These are phyloP conservation scores for Nitzschia sp. DNA, from an alignment of 108 stramenopile species.

Conservation along the genomic window DNA sequence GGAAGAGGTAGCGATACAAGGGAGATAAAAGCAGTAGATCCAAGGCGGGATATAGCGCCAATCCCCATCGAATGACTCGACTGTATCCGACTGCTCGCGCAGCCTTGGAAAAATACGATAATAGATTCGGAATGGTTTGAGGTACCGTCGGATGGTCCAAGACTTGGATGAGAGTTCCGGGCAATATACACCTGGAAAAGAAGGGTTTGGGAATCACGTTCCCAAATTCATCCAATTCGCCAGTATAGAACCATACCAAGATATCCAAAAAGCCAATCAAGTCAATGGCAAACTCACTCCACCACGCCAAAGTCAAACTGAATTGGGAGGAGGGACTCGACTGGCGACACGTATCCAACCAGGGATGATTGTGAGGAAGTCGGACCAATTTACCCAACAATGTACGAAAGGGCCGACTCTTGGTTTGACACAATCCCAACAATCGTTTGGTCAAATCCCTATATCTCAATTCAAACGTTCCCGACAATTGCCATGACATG, in stretches of 20 bases:
- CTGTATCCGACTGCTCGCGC: constrained; percentile 46
- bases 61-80: constrained; percentile 54
- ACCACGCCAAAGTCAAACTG: constrained; percentile 34
- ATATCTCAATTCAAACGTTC: constrained; percentile 20
- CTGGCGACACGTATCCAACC: constrained; percentile 6
- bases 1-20: constrained; percentile 49
- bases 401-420: not conserved
- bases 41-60: constrained; percentile 48
- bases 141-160: constrained; percentile 71
- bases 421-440: not conserved
- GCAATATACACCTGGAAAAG: constrained; percentile 58
- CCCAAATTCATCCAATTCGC: constrained; percentile 61
- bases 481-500: constrained; percentile 39
- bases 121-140: constrained; percentile 41
- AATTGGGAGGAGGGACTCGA: constrained; percentile 46
- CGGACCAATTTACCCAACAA: not conserved
- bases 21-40: constrained; percentile 50
- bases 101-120: constrained; percentile 19
- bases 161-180: constrained; percentile 66
- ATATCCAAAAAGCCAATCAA: constrained; percentile 64
- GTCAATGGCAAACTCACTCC: constrained; percentile 55
- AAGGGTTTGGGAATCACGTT: constrained; percentile 64
- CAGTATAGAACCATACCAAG: constrained; percentile 70
- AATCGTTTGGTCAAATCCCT: not conserved
- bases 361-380: not conserved